A percentile compares a stretch with the other conserved stretches of the same genome.
These are phyloP conservation scores for Aspergillus piperis DNA, from an alignment of 2,329 filamentous ascomycete species.

Conservation along the genomic window DNA sequence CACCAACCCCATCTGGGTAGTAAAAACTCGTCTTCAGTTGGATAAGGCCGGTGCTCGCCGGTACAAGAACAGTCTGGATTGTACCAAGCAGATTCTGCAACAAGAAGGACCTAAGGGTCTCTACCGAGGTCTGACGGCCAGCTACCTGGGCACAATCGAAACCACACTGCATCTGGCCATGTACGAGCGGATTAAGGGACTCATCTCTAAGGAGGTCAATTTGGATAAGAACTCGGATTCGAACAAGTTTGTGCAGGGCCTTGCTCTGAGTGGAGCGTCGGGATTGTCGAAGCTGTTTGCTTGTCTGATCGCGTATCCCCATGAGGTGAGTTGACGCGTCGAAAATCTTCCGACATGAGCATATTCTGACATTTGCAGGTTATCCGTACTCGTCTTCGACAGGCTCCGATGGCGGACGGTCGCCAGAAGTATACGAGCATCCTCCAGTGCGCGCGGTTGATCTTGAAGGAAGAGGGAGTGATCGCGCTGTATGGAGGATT, in stretches of 20 bases:
- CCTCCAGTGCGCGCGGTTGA: conserved; percentile 36
- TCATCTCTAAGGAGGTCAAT: conserved; percentile 21
- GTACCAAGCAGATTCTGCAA: conserved; percentile 68
- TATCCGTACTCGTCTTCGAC: conserved; percentile 38
- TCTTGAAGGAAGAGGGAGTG: conserved; percentile 39
- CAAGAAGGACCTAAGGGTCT: conserved; percentile 84
- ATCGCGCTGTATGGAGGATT: conserved; percentile 39
- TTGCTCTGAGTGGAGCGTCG: conserved; percentile 33
- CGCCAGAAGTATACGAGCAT: conserved; percentile 38
- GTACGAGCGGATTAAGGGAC: conserved; percentile 39
- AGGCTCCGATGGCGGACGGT: conserved; percentile 39
- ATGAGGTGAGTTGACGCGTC: conserved; percentile 29
- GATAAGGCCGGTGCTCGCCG: conserved; percentile 38
- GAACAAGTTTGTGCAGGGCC: conserved; percentile 19
- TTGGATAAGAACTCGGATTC: conserved; percentile 14
- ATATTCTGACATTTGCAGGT: conserved; percentile 26
- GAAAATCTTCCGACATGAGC: background rate
- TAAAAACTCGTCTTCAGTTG: conserved; percentile 70
- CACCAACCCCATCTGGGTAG: conserved; percentile 44
- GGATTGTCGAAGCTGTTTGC: conserved; percentile 38
- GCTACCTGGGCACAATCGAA: conserved; percentile 40
- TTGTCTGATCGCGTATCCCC: conserved; percentile 37
- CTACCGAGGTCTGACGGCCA: conserved; percentile 87
- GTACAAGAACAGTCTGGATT: conserved; percentile 68
- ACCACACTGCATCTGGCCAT: conserved; percentile 39